A percentile compares a stretch with the other conserved stretches of the same genome.
phyloP scores from a whole-genome alignment of 2,329 filamentous ascomycete genomes.

The Exophiala phaeomuriformis region DNA sequence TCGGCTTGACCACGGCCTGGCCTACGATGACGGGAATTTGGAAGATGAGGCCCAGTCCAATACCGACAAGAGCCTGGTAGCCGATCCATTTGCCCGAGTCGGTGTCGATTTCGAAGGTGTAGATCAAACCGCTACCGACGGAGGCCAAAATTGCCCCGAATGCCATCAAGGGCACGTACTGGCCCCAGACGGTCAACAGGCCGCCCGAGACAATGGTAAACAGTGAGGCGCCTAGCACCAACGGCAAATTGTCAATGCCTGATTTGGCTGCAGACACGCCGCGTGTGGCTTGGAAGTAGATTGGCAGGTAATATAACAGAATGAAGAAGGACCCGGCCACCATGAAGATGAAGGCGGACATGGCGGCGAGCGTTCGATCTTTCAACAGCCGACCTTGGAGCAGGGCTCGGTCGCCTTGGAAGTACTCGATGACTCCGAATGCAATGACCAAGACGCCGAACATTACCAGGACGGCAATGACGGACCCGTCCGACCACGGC shows the following conservation, averaged over 20 bases:
- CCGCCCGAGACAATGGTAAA: conserved; percentile 32
- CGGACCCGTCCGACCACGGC: conserved; percentile 34
- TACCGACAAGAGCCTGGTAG: conserved; percentile 33
- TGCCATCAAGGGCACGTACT: conserved; percentile 28
- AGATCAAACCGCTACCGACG: conserved; percentile 32
- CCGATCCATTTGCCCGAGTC: conserved; percentile 33
- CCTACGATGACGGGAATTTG: conserved; percentile 29
- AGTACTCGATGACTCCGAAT: conserved; percentile 35
- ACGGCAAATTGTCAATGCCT: conserved; percentile 39
- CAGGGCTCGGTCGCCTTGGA: conserved; percentile 37
- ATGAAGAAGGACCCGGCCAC: conserved; percentile 33
- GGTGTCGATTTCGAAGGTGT: conserved; percentile 30
- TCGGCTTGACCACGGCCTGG: conserved; percentile 27
- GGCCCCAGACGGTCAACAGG: conserved; percentile 29
- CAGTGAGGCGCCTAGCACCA: conserved; percentile 35
- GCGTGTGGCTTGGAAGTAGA: conserved; percentile 44
- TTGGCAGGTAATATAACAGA: conserved; percentile 41
- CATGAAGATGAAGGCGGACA: conserved; percentile 35
- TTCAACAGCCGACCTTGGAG: conserved; percentile 35
- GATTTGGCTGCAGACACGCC: conserved; percentile 32
- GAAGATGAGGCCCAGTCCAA: conserved; percentile 29
- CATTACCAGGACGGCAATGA: conserved; percentile 43
- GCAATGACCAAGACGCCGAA: conserved; percentile 35
- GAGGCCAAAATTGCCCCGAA: conserved; percentile 27
- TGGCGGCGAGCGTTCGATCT: conserved; percentile 33